Conservation (phyloP, 2,329 filamentous ascomycete species). For the Phyllosticta citribraziliensis region DNA sequence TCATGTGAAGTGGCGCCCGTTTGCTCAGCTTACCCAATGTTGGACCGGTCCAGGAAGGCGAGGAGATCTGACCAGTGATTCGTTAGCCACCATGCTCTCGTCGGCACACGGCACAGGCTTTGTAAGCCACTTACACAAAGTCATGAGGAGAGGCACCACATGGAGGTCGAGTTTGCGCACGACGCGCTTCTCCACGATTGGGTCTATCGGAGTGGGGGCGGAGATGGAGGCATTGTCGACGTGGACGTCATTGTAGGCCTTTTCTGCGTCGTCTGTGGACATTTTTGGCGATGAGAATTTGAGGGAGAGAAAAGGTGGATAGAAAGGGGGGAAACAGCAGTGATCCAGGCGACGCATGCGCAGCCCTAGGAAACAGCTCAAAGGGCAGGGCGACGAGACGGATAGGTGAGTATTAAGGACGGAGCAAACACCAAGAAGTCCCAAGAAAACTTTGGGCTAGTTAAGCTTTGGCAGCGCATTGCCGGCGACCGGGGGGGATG, state of each 20-base stretch:
- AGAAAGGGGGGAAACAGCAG: not conserved
- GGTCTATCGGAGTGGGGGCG: slow-evolving; percentile 6
- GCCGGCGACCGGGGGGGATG: not conserved
- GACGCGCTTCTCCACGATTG: slow-evolving; percentile 17
- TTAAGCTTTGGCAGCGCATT: not conserved
- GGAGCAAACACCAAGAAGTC: not conserved
- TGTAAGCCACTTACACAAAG: slow-evolving; percentile 14
- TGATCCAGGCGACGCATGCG: not conserved
- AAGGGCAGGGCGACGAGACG: not conserved
- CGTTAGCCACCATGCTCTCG: not conserved
- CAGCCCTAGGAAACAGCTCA: not conserved
- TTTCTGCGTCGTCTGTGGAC: slow-evolving; percentile 6
- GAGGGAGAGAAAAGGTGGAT: not conserved
- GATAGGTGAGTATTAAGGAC: not conserved
- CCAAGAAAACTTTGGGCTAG: not conserved
- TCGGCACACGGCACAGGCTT: not conserved
- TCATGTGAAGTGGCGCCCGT: no score
- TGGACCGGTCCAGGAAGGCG: slow-evolving; percentile 27
- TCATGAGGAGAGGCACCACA: slow-evolving; percentile 23
- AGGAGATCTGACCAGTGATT: slow-evolving; percentile 17
- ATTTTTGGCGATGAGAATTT: not conserved
- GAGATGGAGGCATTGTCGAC: not conserved
- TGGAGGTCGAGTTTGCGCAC: slow-evolving; percentile 23
- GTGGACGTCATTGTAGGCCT: slow-evolving; percentile 1
- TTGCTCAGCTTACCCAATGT: slow-evolving; percentile 23